phyloP scores from a whole-genome alignment of 345 rosid species.

The Linum lewisii region DNA sequence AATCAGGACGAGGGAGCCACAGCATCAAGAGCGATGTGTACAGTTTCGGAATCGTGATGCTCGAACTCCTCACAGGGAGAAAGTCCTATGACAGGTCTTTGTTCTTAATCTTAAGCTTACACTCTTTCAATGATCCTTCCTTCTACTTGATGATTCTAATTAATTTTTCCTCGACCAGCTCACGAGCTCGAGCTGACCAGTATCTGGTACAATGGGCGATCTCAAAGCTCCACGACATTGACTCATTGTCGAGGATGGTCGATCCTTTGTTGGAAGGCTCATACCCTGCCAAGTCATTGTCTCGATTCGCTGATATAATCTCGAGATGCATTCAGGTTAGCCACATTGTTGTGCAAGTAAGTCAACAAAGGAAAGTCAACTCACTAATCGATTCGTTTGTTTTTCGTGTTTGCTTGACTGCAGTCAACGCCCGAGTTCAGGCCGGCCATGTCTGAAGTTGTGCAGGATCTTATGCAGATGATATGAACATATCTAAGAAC shows the following conservation, averaged over 20 bases:
- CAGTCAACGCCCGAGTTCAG: conserved; percentile 89
- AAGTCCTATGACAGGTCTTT: conserved; percentile 71
- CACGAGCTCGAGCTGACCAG: conserved; percentile 67
- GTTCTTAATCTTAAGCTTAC: background rate
- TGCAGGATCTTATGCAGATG: conserved; percentile 75
- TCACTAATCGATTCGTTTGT: background rate
- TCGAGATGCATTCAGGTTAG: conserved; percentile 76
- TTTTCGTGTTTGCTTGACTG: conserved; percentile 9
- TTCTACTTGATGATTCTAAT: background rate
- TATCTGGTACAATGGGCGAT: conserved; percentile 83
- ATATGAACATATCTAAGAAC: conserved; percentile 9
- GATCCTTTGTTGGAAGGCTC: conserved; percentile 61
- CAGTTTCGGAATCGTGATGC: conserved; percentile 93
- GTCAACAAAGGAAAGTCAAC: no score
- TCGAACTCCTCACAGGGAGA: conserved; percentile 84
- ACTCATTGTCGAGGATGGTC: conserved; percentile 77
- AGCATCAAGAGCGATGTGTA: conserved; percentile 84
- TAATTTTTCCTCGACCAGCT: conserved; percentile 25
- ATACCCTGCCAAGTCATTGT: conserved; percentile 66
- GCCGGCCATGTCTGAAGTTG: conserved; percentile 75
- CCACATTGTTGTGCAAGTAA: no score
- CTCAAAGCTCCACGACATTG: conserved; percentile 79
- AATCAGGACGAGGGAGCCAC: conserved; percentile 52
- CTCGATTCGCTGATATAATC: conserved; percentile 93
- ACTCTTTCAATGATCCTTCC: background rate